Percentiles rank a stretch among this genome's conserved stretches.
These are phyloP conservation scores for Ustilago cynodontis DNA, from an alignment of 1,284 basidiomycete genomes.

Conservation along the genomic window DNA sequence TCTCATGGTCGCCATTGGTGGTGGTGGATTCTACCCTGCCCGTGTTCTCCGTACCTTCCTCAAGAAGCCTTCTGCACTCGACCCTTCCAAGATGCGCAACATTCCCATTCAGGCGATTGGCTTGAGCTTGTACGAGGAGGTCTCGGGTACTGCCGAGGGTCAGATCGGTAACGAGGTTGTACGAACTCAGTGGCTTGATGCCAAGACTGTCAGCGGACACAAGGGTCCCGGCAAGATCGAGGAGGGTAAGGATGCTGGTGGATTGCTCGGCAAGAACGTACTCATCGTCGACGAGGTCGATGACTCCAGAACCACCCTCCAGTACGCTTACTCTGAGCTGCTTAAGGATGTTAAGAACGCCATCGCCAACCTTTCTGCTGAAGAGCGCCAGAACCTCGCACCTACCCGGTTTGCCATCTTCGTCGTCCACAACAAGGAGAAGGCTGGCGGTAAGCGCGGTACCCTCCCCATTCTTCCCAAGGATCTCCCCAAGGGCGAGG, in stretches of 20 bases:
- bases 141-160: constrained; percentile 59
- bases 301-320: constrained; percentile 68
- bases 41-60: constrained; percentile 69
- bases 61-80: constrained; percentile 59
- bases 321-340: constrained; percentile 69
- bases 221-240: constrained; percentile 50
- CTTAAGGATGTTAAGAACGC: constrained; percentile 65
- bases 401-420: constrained; percentile 69
- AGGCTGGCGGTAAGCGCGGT: constrained; percentile 64
- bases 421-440: constrained; percentile 69
- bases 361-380: constrained; percentile 54
- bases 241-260: constrained; percentile 62
- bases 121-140: constrained; percentile 68
- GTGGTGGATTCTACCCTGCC: constrained; percentile 69
- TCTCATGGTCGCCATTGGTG: constrained; percentile 67
- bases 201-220: constrained; percentile 50
- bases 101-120: constrained; percentile 69
- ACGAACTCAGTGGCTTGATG: constrained; percentile 69
- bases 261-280: constrained; percentile 69
- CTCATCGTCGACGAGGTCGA: constrained; percentile 70
- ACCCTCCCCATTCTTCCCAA: constrained; percentile 62
- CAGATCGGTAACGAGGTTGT: constrained; percentile 67
- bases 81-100: constrained; percentile 65
- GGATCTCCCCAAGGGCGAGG: constrained; percentile 43
- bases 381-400: constrained; percentile 57